Evolutionary conservation across 2,329 filamentous ascomycete genomes (phyloP), one percentile per base, ranked within the genome.

Genomic region (Sporothrix euskadiensis): DNA sequence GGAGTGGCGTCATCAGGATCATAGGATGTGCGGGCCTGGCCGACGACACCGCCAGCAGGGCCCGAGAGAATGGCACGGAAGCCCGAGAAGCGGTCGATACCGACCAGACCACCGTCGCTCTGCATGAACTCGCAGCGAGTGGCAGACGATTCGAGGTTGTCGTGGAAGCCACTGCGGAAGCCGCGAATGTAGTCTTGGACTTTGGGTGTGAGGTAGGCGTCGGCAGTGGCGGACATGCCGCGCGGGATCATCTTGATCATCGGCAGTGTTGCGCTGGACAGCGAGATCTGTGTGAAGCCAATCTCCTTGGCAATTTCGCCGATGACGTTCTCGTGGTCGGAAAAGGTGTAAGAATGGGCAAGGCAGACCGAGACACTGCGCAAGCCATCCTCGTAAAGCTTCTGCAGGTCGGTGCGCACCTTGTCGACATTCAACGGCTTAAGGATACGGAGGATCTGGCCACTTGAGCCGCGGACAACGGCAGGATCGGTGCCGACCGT

Each of bases 161-260:
- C 61, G 39, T 47, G 61, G 77, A 93, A 92, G 0, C 90, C 90
- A 22, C 85, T 85, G 73, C 87, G 84, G 78, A 93, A 92, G 1
- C 89, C 88, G 61, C 87, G 84, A 72, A 93, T 90, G 78, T 93
- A 93, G 78, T 89, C 90, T 74, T 88, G 87, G 76, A 92, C 93
- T 0, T 89, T 88, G 0, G 91, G 91, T 0, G 91, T 92, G 26
- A 93, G 83, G 79, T 93, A 93, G 19, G 91, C 91, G 82, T 93
- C 91, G 19, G 90, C 91, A 76, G 89, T 91, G 1, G 90, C 90
- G 22, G 90, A 92, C 2, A 89, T 91, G 8, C 89, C 89, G 77
- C 91, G 83, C 4, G 91, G 89, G 1, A 93, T 88, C 26, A 93
- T 83, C 80, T 93, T 92, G 81, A 94, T 94, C 92, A 94, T 94